A percentile compares a stretch with the other conserved stretches of the same genome.
phyloP scores from a whole-genome alignment of 768 basidiomycete species.

The Boletus sp. region DNA sequence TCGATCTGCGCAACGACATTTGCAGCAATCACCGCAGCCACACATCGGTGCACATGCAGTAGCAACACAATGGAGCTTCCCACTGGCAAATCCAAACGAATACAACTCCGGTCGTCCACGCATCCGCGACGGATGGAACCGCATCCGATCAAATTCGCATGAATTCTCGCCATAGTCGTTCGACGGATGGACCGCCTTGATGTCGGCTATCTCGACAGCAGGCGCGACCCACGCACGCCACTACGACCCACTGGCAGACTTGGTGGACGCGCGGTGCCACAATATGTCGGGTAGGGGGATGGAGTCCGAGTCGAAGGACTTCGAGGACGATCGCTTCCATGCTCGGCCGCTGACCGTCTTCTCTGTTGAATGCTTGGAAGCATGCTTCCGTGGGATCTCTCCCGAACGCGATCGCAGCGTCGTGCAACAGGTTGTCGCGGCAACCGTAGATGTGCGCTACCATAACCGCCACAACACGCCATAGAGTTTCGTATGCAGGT shows the following conservation, averaged over 20 bases:
- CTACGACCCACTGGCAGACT: constrained; percentile 4
- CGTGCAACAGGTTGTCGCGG: constrained; percentile 19
- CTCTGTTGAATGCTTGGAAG: constrained; percentile 17
- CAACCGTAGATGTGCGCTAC: constrained; percentile 30
- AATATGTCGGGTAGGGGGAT: too few relatives aligned
- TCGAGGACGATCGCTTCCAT: too few relatives aligned
- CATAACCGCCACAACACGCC: too few relatives aligned
- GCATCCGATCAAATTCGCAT: constrained; percentile 45
- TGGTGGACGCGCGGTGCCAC: too few relatives aligned
- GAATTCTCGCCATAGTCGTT: constrained; percentile 31
- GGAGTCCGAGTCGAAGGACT: too few relatives aligned
- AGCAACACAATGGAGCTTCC: too few relatives aligned
- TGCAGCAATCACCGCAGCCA: constrained; percentile 47
- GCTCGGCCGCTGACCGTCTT: too few relatives aligned
- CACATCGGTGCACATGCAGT: constrained; percentile 61
- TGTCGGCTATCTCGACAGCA: constrained; percentile 22
- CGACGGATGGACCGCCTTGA: constrained; percentile 19
- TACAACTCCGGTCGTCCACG: constrained; percentile 27
- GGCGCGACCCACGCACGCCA: constrained; percentile 10
- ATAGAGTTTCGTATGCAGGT: too few relatives aligned
- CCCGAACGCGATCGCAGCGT: constrained; percentile 28
- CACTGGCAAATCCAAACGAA: constrained; percentile 53
- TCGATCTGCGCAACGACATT: constrained; percentile 37
- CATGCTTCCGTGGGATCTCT: too few relatives aligned
- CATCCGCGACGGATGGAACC: too few relatives aligned